Conservation (phyloP, 75 land plant species). For the Picea sitchensis region DNA sequence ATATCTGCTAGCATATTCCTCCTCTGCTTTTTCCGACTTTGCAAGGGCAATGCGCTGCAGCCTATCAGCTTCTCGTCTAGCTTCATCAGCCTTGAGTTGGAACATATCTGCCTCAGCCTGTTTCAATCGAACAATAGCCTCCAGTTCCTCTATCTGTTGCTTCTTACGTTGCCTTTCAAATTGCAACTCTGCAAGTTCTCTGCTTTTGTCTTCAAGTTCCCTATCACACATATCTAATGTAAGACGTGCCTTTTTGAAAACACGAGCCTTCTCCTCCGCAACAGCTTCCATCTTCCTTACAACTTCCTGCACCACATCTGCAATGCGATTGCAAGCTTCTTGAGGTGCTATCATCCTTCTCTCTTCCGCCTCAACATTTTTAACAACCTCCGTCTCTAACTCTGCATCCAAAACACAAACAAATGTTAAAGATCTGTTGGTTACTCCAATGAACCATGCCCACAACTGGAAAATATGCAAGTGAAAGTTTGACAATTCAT, state of each 20-base stretch:
- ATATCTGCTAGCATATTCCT: conserved; percentile 89
- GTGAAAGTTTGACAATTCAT: too few species aligned
- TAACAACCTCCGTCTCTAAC: conserved; percentile 56
- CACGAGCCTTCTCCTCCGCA: conserved; percentile 79
- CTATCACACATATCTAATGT: conserved; percentile 79
- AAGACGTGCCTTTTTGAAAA: conserved; percentile 66
- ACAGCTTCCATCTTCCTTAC: conserved; percentile 89
- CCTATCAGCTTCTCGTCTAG: conserved; percentile 83
- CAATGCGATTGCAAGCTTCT: conserved; percentile 88
- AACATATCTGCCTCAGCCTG: conserved; percentile 96
- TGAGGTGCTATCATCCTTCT: conserved; percentile 69
- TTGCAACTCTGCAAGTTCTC: conserved; percentile 70
- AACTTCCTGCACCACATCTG: conserved; percentile 94
- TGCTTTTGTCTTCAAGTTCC: conserved; percentile 82
- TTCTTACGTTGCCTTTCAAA: conserved; percentile 79
- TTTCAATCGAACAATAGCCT: conserved; percentile 76
- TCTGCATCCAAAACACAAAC: conserved; percentile 6
- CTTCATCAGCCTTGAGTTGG: conserved; percentile 86
- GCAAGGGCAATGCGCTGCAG: conserved; percentile 85
- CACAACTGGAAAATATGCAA: too few species aligned
- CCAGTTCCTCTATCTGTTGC: conserved; percentile 85
- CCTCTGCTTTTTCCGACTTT: conserved; percentile 87
- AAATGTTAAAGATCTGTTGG: too few species aligned
- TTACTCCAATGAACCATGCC: too few species aligned
- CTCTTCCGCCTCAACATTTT: conserved; percentile 55